Percentiles rank a stretch among this genome's conserved stretches.
Conservation (phyloP, 371 early-diverging fungal species). For the Mucor racemosus region DNA sequence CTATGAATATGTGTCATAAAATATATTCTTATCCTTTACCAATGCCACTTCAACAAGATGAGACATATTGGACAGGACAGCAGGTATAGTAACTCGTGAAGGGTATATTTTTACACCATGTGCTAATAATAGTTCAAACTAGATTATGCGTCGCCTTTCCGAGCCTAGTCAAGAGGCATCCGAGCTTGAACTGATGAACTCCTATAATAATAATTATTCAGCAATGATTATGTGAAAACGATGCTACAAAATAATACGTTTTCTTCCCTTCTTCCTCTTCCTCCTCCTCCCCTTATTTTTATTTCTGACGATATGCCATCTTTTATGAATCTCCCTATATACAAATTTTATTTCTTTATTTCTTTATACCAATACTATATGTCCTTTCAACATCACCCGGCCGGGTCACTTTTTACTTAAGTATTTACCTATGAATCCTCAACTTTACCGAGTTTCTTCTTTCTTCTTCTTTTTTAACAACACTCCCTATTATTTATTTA, state of each 20-base stretch:
- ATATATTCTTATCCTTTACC: neutral
- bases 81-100: conserved; percentile 1
- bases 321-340: neutral
- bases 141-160: conserved; percentile 24
- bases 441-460: conserved; percentile 3
- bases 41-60: conserved; percentile 4
- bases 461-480: neutral
- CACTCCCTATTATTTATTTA: neutral
- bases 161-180: conserved; percentile 7
- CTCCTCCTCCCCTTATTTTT: neutral
- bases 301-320: conserved; percentile 1
- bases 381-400: neutral
- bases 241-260: neutral
- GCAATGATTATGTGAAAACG: conserved; percentile 2
- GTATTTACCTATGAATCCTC: neutral
- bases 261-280: too few relatives aligned
- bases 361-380: neutral
- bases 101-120: neutral
- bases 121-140: conserved; percentile 2
- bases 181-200: conserved; percentile 10
- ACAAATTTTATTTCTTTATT: neutral
- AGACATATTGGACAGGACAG: conserved; percentile 10
- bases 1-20: neutral
- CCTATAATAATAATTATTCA: conserved; percentile 9
- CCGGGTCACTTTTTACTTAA: neutral